Conservation (phyloP, 2,329 filamentous ascomycete genomes). For the Fusarium transvaalense region DNA sequence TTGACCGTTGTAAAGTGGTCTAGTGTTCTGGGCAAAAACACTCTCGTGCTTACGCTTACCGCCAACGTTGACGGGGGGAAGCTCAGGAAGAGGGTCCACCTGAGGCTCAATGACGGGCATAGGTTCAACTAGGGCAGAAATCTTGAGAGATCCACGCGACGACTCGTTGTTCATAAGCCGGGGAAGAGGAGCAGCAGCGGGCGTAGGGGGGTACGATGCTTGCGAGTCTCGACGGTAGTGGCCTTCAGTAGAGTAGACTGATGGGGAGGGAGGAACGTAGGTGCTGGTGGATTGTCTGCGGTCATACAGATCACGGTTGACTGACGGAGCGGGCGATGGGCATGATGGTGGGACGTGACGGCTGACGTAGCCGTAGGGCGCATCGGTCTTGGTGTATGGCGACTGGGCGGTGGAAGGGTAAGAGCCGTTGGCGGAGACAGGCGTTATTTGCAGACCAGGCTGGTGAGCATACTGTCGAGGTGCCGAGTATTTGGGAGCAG, state of each 20-base stretch:
- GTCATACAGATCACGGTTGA: conserved; percentile 54
- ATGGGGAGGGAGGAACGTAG: conserved; percentile 56
- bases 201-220: conserved; percentile 48
- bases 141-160: conserved; percentile 56
- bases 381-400: conserved; percentile 56
- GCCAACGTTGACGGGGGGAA: conserved; percentile 47
- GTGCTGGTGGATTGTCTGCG: conserved; percentile 54
- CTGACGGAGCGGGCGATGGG: conserved; percentile 48
- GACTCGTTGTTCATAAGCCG: conserved; percentile 36
- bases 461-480: conserved; percentile 56
- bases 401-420: conserved; percentile 55
- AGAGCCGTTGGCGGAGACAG: conserved; percentile 52
- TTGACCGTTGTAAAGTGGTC: conserved; percentile 55
- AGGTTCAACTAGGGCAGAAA: conserved; percentile 53
- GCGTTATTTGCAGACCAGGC: conserved; percentile 51
- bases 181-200: conserved; percentile 46
- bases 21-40: conserved; percentile 51
- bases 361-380: conserved; percentile 55
- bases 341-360: conserved; percentile 50
- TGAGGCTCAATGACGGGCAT: conserved; percentile 54
- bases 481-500: conserved; percentile 52
- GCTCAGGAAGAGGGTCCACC: conserved; percentile 47
- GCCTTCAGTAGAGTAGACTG: conserved; percentile 49
- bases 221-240: conserved; percentile 51
- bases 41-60: conserved; percentile 56